Base-by-base conservation (phyloP, 73 alveolate species). In the Durusdinium trenchii region DNA sequence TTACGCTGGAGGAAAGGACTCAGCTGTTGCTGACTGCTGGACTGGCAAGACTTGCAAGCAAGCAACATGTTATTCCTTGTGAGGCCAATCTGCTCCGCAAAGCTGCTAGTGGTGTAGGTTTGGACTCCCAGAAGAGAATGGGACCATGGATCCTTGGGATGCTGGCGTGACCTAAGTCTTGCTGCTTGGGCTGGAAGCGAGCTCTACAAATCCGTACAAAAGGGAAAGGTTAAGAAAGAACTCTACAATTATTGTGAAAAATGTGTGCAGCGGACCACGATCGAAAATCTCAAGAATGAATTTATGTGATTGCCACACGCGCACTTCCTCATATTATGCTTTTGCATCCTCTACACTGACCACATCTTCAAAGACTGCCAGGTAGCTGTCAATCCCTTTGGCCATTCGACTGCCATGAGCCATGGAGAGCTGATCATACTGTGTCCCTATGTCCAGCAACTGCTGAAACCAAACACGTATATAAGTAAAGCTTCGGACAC, bases 71-170 rank as follows among this genome's bases (percentile, higher is more conserved):
- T 94, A 94, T 94, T 94, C 28, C 84, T 61, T 40, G 99, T 94
- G 69, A 94, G 61, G 94, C 99, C 99, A 47, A 94, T 94, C 84
- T 94, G 99, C 99, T 94, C 99, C 30, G 99, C 99, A 38, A 94
- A 94, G 92, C 99, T 81, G 83, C 93, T 78, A 71, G 99, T 94
- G 75, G 93, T 61, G 90, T 54, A 76, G 73, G 99, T 94, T 84
- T 94, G 99, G n/a, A 94, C 98, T 12, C 98, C 98, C 81, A 94
- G 45, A 64, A 94, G 50, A 42, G 69, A 40, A 67, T 94, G 99
- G 46, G 61, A 52, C 99, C 99, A 94, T 20, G 99, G 93, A 50
- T 94, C 99, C 71, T 94, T 78, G 18, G 99, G 99, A 45, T 94
- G 82, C 42, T 52, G 99, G 3, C 99, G 92, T 62, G 98, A 91